Percentiles rank a stretch among this genome's conserved stretches.
Evolutionary conservation across 179 eudicot species (phyloP).

Genomic region (Vitellaria paradoxa): DNA sequence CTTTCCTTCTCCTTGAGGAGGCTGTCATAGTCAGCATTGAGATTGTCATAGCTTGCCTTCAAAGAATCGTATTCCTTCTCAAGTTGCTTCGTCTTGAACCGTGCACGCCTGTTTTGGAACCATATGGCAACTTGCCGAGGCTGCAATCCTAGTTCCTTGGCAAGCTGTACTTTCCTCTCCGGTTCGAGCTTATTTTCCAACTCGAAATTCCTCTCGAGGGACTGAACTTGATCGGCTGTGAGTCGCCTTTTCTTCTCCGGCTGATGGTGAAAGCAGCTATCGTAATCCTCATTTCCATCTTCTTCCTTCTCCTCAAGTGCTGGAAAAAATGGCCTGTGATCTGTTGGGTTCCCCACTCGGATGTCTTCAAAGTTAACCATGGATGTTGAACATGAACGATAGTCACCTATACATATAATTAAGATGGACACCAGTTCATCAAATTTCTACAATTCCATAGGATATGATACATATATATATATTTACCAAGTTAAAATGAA

Average conservation of each 20-base stretch:
- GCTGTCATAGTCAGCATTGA: slow-evolving; percentile 42
- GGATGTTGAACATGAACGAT: slow-evolving; percentile 32
- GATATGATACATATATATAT: too few species aligned
- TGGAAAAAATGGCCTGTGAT: slow-evolving; percentile 12
- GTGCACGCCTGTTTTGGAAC: slow-evolving; percentile 83
- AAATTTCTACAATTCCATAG: not conserved
- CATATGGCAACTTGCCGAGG: slow-evolving; percentile 75
- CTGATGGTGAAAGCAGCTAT: slow-evolving; percentile 21
- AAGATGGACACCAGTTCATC: not conserved
- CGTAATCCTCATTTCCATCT: slow-evolving; percentile 30
- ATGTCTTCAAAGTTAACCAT: slow-evolving; percentile 30
- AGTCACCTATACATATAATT: slow-evolving; percentile 3
- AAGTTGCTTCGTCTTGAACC: slow-evolving; percentile 71
- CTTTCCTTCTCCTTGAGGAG: slow-evolving; percentile 49
- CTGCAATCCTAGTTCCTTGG: slow-evolving; percentile 57
- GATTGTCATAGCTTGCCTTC: slow-evolving; percentile 44
- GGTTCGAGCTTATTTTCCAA: slow-evolving; percentile 78
- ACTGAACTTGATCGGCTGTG: slow-evolving; percentile 44
- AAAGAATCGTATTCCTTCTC: slow-evolving; percentile 58
- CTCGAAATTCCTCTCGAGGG: slow-evolving; percentile 59
- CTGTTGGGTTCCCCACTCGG: slow-evolving; percentile 14
- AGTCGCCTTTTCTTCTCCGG: slow-evolving; percentile 67
- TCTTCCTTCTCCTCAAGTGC: slow-evolving; percentile 21
- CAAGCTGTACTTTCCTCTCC: slow-evolving; percentile 55
- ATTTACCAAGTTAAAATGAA: not conserved